phyloP scores from a whole-genome alignment of 768 basidiomycete species.

The Tremella yokohamensis region DNA sequence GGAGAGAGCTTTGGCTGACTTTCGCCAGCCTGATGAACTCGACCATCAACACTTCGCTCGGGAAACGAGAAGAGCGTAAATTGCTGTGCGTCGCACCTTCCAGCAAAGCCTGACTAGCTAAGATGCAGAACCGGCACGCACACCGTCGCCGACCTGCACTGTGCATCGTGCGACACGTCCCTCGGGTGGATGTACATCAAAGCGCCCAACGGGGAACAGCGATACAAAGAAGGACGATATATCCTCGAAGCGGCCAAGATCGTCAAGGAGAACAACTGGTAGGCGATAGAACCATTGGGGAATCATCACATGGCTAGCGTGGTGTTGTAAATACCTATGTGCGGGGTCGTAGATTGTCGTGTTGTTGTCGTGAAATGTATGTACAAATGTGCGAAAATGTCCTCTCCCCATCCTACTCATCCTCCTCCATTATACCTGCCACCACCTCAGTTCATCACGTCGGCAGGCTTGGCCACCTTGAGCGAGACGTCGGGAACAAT shows the following conservation, averaged over 20 bases:
- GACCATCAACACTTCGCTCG: slow-evolving; percentile 49
- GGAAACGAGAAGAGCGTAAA: slow-evolving; percentile 43
- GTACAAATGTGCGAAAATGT: background rate
- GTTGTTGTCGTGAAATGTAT: slow-evolving; percentile 3
- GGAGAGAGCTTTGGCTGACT: background rate
- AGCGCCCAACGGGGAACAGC: slow-evolving; percentile 45
- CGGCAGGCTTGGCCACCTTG: slow-evolving; percentile 23
- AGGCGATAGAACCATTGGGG: background rate
- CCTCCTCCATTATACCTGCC: background rate
- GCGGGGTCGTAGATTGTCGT: no score
- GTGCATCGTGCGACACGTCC: slow-evolving; percentile 33
- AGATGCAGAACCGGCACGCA: slow-evolving; percentile 46
- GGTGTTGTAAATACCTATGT: no score
- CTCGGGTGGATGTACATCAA: slow-evolving; percentile 50
- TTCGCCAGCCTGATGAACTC: slow-evolving; percentile 47
- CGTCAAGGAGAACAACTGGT: slow-evolving; percentile 51
- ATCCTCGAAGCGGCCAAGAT: slow-evolving; percentile 48
- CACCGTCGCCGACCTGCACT: slow-evolving; percentile 46
- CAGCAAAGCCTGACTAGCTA: background rate
- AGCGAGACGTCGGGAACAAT: slow-evolving; percentile 23
- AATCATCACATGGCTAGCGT: no score
- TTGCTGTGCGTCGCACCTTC: slow-evolving; percentile 26
- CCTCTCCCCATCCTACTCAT: background rate
- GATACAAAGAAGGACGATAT: slow-evolving; percentile 50
- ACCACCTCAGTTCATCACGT: background rate